A percentile compares a stretch with the other conserved stretches of the same genome.
Evolutionary conservation across 345 rosid species (phyloP).

Genomic region (Clausena lansium): DNA sequence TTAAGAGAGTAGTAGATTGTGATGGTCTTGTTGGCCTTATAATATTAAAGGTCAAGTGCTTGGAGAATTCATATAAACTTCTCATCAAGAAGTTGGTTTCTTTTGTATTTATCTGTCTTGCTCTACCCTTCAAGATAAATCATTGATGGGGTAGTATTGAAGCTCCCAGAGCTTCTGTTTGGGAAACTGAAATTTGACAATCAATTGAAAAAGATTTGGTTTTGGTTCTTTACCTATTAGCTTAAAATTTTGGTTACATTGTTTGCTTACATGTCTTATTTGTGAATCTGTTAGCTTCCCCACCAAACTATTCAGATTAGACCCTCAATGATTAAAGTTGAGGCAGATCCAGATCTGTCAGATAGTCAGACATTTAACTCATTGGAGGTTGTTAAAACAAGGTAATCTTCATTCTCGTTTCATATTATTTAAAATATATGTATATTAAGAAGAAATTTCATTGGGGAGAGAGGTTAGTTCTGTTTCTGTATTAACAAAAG

Average conservation of each 20-base stretch:
- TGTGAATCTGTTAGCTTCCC: conserved; percentile 38
- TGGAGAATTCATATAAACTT: neutral
- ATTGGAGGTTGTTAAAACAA: conserved; percentile 64
- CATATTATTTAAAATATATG: neutral
- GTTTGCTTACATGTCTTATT: neutral
- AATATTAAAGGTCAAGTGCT: neutral
- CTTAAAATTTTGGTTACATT: neutral
- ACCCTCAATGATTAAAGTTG: conserved; percentile 70
- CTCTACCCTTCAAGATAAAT: neutral
- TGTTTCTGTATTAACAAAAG: neutral
- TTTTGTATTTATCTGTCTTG: neutral
- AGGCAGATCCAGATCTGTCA: conserved; percentile 29
- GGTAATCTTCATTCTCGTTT: conserved; percentile 36
- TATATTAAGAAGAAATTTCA: neutral
- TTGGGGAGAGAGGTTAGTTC: neutral
- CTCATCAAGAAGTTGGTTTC: neutral
- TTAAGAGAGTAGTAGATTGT: too few species aligned
- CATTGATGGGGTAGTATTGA: neutral
- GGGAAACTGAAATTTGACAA: neutral
- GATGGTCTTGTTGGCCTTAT: neutral
- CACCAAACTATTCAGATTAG: conserved; percentile 50
- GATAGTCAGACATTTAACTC: conserved; percentile 34
- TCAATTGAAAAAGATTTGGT: neutral
- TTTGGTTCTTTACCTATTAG: neutral
- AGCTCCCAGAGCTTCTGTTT: neutral